phyloP scores from a whole-genome alignment of 192 early-diverging fungal species.

The Mortierella alpina region DNA sequence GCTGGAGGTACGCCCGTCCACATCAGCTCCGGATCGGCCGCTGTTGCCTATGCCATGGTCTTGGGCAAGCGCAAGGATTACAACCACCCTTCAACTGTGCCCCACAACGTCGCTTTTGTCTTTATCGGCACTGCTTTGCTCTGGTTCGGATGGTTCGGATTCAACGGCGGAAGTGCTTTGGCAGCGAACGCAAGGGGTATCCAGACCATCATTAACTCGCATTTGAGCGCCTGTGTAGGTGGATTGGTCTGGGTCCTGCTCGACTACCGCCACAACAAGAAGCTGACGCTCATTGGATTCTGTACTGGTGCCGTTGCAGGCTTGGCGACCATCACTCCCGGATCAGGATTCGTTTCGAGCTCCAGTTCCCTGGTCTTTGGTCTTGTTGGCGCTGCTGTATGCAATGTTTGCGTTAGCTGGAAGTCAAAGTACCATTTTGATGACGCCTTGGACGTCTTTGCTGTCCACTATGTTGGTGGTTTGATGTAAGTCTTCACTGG shows the following conservation, averaged over 20 bases:
- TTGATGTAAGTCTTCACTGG: conserved; percentile 52
- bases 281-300: conserved; percentile 84
- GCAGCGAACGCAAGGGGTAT: conserved; percentile 77
- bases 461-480: conserved; percentile 79
- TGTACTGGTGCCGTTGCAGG: conserved; percentile 92
- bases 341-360: conserved; percentile 79
- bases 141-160: conserved; percentile 95
- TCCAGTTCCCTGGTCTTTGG: conserved; percentile 84
- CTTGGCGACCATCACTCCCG: conserved; percentile 90
- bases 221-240: conserved; percentile 75
- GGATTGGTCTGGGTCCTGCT: conserved; percentile 78
- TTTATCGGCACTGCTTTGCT: conserved; percentile 83
- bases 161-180: conserved; percentile 87
- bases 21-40: conserved; percentile 81
- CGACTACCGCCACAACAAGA: conserved; percentile 76
- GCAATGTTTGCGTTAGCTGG: conserved; percentile 71
- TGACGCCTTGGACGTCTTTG: conserved; percentile 87
- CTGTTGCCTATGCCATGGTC: conserved; percentile 85
- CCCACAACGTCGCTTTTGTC: conserved; percentile 87
- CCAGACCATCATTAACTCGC: conserved; percentile 81
- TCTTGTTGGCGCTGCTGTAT: conserved; percentile 68
- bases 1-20: conserved; percentile 92
- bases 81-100: conserved; percentile 75
- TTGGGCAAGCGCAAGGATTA: conserved; percentile 83
- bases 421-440: conserved; percentile 79